Conservation (phyloP, 2,329 filamentous ascomycete genomes). For the Trichoderma oligosporum region DNA sequence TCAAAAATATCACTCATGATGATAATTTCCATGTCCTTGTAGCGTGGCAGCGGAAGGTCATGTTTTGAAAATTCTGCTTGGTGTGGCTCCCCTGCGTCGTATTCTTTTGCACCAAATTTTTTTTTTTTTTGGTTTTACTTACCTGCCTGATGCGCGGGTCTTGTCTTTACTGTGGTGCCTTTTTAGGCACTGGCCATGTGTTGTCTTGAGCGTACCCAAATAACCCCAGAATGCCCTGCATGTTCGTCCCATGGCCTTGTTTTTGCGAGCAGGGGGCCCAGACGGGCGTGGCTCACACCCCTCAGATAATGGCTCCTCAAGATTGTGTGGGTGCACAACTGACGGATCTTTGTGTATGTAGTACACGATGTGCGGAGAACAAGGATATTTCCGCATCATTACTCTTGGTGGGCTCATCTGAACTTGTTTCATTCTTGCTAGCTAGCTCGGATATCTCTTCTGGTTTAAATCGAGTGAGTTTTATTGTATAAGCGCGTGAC, state of each 20-base stretch:
- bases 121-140: not conserved
- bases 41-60: not conserved
- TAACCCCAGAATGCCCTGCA: conserved; percentile 5
- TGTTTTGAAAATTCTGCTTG: not conserved
- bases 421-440: not conserved
- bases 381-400: not conserved
- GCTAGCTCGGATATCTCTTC: too few relatives aligned
- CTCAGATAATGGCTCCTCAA: not conserved
- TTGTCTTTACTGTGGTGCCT: not conserved
- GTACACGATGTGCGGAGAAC: conserved; percentile 1
- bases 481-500: not conserved
- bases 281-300: not conserved
- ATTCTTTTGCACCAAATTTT: too few relatives aligned
- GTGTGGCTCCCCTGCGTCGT: not conserved
- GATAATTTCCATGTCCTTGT: not conserved
- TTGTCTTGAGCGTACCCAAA: conserved; percentile 5
- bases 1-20: not conserved
- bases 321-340: not conserved
- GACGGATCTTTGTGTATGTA: not conserved
- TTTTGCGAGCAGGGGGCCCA: not conserved
- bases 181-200: conserved; percentile 1
- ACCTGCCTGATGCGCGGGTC: not conserved
- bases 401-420: not conserved
- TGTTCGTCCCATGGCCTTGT: conserved; percentile 2
- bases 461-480: too few relatives aligned